Evolutionary conservation across 2,329 filamentous ascomycete genomes (phyloP), one percentile per base, ranked within the genome.

Genomic region (Tolypocladium guangdongense): DNA sequence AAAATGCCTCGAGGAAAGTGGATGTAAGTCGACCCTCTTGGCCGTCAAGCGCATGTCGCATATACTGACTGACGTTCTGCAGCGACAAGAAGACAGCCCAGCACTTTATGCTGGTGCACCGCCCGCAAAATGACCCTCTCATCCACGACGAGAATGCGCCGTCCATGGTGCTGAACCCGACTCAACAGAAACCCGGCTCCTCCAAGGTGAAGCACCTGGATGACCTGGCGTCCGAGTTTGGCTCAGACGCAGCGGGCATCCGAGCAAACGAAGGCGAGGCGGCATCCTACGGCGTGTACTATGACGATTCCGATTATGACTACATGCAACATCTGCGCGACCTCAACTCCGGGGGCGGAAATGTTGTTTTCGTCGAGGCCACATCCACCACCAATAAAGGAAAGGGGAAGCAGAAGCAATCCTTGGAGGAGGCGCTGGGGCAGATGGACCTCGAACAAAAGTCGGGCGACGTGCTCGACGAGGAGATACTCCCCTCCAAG

Each of bases 241-340:
- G 87, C 1, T 75, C 80, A 36, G 82, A 86, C 35, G 76, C 78
- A 24, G 75, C 77, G 43, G 73, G 72, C 56, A 83, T 96, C 59
- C 84, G 91, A 61, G 80, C 82, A 54, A 97, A 99, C 68, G 93
- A 99, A 71, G 95, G 95, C 62, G 91, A 99, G 73, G 93, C 95
- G 10, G 93, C 95, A 60, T 88, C 88, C 68, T 83, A 96, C 71
- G 93, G 93, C 58, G 82, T 99, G 59, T 99, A 88, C 76, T 99
- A 80, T 69, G 95, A 99, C 71, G 93, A 99, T 71, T 87, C 88
- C 59, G 82, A 89, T 65, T 99, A 99, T 72, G 93, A 99, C 71
- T 99, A 99, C 74, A 99, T 99, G 93, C 93, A 99, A 71, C 93
- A 99, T 71, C 76, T 99, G 78, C 87, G 90, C 53, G 93, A 97